phyloP scores from a whole-genome alignment of 345 rosid species.

The Brassica nigra region DNA sequence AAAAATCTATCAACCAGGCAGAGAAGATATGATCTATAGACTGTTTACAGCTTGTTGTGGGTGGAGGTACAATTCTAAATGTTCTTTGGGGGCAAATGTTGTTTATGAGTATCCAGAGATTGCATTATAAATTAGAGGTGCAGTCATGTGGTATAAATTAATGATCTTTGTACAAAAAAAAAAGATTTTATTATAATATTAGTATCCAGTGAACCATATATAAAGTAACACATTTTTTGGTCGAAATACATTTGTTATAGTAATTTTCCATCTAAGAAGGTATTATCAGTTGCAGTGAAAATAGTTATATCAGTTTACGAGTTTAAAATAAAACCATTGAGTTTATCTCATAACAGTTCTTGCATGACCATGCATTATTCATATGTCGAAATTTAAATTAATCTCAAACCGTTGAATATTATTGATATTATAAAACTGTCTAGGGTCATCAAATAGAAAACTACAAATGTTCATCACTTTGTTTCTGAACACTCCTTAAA shows the following conservation, averaged over 20 bases:
- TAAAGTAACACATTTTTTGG: neutral
- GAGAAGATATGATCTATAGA: slow-evolving; percentile 23
- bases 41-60: slow-evolving; percentile 30
- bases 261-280: neutral
- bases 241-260: neutral
- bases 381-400: neutral
- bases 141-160: no score
- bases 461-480: neutral
- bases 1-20: neutral
- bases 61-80: slow-evolving; percentile 21
- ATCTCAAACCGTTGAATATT: neutral
- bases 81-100: slow-evolving; percentile 29
- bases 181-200: neutral
- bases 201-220: neutral
- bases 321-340: neutral
- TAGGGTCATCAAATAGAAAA: neutral
- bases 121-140: neutral
- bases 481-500: neutral
- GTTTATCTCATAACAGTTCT: neutral
- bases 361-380: neutral
- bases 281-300: neutral
- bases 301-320: neutral
- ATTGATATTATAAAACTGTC: neutral
- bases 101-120: slow-evolving; percentile 38
- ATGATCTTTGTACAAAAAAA: no score